Percentiles rank a stretch among this genome's conserved stretches.
Conservation (phyloP, 2,329 filamentous ascomycete genomes). For the Penicillium sp. region DNA sequence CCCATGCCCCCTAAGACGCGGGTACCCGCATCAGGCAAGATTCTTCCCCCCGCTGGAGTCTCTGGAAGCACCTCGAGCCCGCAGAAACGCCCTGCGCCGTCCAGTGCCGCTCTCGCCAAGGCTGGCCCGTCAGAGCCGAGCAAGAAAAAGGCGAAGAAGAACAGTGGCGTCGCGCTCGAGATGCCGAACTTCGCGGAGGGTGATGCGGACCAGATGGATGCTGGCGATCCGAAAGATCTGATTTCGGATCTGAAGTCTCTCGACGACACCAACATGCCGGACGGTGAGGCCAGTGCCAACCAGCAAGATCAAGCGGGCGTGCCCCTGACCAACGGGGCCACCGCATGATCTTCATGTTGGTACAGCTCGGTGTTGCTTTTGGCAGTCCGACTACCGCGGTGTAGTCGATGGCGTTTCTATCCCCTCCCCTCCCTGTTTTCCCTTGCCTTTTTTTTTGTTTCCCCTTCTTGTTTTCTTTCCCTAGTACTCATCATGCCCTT, state of each 20-base stretch:
- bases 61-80: constrained; percentile 41
- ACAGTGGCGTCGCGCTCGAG: constrained; percentile 36
- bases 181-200: constrained; percentile 27
- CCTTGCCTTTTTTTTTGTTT: not conserved
- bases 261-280: constrained; percentile 9
- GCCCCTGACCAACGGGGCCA: constrained; percentile 21
- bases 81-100: constrained; percentile 43
- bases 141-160: constrained; percentile 49
- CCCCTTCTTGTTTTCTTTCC: too few relatives aligned
- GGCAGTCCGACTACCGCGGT: too few relatives aligned
- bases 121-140: constrained; percentile 37
- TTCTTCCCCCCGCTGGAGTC: constrained; percentile 38
- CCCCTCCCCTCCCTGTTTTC: not conserved
- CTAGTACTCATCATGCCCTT: not conserved
- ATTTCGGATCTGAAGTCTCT: constrained; percentile 9
- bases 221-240: constrained; percentile 14
- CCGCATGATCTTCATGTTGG: constrained; percentile 4
- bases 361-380: not conserved
- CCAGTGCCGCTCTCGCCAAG: constrained; percentile 32
- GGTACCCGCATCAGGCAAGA: constrained; percentile 51
- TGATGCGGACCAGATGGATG: constrained; percentile 31
- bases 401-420: not conserved
- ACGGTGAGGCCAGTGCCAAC: constrained; percentile 11
- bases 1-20: constrained; percentile 47
- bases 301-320: constrained; percentile 10